These are phyloP conservation scores for Pistacia vera DNA, from an alignment of 345 rosid genomes.

Conservation along the genomic window DNA sequence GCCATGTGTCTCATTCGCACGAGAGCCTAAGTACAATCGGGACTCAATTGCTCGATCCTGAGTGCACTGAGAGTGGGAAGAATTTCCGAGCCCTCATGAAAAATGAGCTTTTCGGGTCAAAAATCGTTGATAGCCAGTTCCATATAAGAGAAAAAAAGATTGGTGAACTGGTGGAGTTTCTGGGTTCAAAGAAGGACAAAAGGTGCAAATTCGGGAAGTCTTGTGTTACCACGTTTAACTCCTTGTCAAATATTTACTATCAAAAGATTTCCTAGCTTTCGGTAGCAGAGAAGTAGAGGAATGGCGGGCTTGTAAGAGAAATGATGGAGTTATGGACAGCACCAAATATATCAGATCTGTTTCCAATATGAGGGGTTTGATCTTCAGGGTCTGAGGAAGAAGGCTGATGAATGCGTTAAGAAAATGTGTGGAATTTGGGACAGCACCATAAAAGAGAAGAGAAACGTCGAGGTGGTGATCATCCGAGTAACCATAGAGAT, in stretches of 20 bases:
- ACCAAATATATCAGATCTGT: slow-evolving; percentile 19
- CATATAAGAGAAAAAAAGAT: slow-evolving; percentile 8
- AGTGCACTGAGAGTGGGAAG: slow-evolving; percentile 22
- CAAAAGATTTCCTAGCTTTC: not conserved
- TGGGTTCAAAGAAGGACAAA: slow-evolving; percentile 5
- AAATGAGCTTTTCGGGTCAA: slow-evolving; percentile 15
- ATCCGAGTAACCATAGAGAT: slow-evolving; percentile 1
- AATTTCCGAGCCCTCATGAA: slow-evolving; percentile 10
- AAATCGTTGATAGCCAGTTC: slow-evolving; percentile 9
- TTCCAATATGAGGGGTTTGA: too few species aligned
- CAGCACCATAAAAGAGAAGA: too few species aligned
- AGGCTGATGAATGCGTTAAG: too few species aligned
- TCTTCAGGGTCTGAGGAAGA: too few species aligned
- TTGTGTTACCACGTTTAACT: not conserved
- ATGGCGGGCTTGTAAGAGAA: slow-evolving; percentile 4
- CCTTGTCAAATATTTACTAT: not conserved
- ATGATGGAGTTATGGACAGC: slow-evolving; percentile 10
- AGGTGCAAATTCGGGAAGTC: not conserved
- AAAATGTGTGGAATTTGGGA: too few species aligned
- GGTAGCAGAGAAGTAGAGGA: not conserved
- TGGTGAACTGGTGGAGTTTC: slow-evolving; percentile 6
- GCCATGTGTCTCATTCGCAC: not conserved
- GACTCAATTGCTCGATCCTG: slow-evolving; percentile 12
- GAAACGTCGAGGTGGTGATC: too few species aligned
- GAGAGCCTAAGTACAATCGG: slow-evolving; percentile 4